Percentiles rank a stretch among this genome's conserved stretches.
phyloP scores from a whole-genome alignment of 1,284 basidiomycete species.

The Hymenochaete sp. region DNA sequence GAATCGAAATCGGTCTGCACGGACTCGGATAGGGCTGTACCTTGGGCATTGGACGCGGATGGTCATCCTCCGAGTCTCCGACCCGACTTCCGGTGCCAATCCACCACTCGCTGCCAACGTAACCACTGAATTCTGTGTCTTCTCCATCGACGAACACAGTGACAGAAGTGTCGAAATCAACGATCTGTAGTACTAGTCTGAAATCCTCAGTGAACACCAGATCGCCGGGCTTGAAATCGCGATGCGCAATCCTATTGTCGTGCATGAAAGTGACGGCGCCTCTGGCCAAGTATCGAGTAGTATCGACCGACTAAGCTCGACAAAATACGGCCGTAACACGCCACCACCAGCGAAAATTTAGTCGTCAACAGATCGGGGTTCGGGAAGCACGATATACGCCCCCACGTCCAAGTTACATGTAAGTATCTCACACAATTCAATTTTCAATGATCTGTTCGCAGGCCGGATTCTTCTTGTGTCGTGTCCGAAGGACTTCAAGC shows the following conservation, averaged over 20 bases:
- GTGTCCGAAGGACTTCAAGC: no score
- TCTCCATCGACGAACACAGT: neutral
- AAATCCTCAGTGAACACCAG: no score
- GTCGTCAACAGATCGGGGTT: no score
- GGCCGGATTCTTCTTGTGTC: no score
- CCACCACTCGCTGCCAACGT: neutral
- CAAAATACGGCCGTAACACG: no score
- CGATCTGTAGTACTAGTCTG: constrained; percentile 7
- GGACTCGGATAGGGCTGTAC: constrained; percentile 2
- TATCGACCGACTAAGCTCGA: neutral
- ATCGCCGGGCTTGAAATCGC: constrained; percentile 9
- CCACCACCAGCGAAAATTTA: no score
- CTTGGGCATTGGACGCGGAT: neutral
- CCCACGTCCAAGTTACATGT: no score
- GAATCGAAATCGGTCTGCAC: neutral
- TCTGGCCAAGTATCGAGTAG: neutral
- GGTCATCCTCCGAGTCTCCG: neutral
- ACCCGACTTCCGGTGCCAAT: constrained; percentile 3
- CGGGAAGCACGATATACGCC: no score
- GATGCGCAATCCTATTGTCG: constrained; percentile 1
- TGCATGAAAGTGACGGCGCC: constrained; percentile 9
- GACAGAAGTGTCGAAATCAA: constrained; percentile 4
- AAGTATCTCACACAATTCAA: no score
- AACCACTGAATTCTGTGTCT: neutral
- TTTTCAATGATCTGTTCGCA: no score